These are phyloP conservation scores for Cystobasidium sp. DNA, from an alignment of 1,284 basidiomycete species.

Conservation along the genomic window DNA sequence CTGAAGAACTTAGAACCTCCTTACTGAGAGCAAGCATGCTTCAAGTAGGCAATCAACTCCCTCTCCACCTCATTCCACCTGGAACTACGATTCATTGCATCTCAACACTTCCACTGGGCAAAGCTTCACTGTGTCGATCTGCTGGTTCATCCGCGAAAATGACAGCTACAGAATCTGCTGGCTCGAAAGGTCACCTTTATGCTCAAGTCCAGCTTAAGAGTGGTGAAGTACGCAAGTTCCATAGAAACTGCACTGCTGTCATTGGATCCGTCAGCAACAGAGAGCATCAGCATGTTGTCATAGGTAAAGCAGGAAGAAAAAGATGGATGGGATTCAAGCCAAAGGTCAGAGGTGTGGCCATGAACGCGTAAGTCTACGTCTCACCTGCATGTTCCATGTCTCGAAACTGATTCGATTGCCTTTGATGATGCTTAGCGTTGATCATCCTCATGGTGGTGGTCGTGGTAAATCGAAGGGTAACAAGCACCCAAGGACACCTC, in stretches of 20 bases:
- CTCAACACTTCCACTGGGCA: constrained; percentile 74
- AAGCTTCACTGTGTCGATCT: constrained; percentile 81
- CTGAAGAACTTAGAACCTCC: constrained; percentile 32
- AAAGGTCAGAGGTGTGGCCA: constrained; percentile 92
- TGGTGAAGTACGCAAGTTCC: constrained; percentile 87
- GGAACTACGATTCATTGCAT: constrained; percentile 91
- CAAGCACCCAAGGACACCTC: constrained; percentile 86
- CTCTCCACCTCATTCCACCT: constrained; percentile 85
- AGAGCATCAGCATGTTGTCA: constrained; percentile 78
- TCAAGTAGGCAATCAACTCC: constrained; percentile 91
- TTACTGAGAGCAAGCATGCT: constrained; percentile 77
- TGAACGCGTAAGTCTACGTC: constrained; percentile 78
- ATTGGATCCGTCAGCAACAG: constrained; percentile 92
- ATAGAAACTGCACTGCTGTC: constrained; percentile 82
- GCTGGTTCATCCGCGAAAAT: constrained; percentile 87
- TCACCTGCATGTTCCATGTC: background rate
- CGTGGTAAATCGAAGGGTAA: constrained; percentile 97
- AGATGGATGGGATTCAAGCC: constrained; percentile 89
- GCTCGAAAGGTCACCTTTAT: constrained; percentile 68
- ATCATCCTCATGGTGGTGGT: constrained; percentile 63
- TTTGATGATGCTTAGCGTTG: constrained; percentile 18
- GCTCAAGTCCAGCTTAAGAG: constrained; percentile 85
- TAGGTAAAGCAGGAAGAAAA: constrained; percentile 90
- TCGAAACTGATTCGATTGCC: background rate
- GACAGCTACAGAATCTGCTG: constrained; percentile 65